Base-by-base conservation (phyloP, 2,329 filamentous ascomycete genomes). In the Westerdykella sp. region DNA sequence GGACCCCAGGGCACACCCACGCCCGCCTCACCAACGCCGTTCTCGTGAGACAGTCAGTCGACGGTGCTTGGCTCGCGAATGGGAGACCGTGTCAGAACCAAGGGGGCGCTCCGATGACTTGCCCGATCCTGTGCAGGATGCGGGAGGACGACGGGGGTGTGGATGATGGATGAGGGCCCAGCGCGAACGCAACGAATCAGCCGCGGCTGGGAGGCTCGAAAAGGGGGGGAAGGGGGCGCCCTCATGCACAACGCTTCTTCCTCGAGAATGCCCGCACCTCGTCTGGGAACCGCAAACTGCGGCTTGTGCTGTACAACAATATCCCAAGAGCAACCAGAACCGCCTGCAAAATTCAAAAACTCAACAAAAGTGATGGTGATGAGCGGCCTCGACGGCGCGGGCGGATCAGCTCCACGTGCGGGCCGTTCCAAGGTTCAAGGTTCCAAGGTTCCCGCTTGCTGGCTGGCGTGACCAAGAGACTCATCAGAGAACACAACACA, bases 131-230 rank as follows among this genome's bases (percentile, higher is more conserved):
- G 39, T 48, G 50, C 48, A 47, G 43, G 43, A 16, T 40, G 25
- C 25, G 25, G 32, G 32, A 35, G 16, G 10, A 9, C 6, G n/a
- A 18, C 32, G 32, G n/a, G n/a, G n/a, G 32, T 35, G 3, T 12
- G 32, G n/a, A 15, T 6, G 16, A 18, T 35, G 32, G 25, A n/a
- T n/a, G n/a, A 28, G 9, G 25, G n/a, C n/a, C 32, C 34, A 49
- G 46, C 49, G 46, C 41, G 14, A 48, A 41, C 11, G 35, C 30
- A 28, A 40, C 51, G 47, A 54, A 51, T 54, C 49, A 48, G 15
- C 37, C 41, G 32, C 35, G n/a, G 6, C 13, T n/a, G 15, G 25
- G 25, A 28, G 7, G 25, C 25, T 4, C 6, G 18, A 21, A 12
- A 28, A 10, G 25, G 25, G 25, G 7, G 25, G 11, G 25, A 7